Base-by-base conservation (phyloP, 192 early-diverging fungal genomes). In the Rhizoclosmatium sp. region DNA sequence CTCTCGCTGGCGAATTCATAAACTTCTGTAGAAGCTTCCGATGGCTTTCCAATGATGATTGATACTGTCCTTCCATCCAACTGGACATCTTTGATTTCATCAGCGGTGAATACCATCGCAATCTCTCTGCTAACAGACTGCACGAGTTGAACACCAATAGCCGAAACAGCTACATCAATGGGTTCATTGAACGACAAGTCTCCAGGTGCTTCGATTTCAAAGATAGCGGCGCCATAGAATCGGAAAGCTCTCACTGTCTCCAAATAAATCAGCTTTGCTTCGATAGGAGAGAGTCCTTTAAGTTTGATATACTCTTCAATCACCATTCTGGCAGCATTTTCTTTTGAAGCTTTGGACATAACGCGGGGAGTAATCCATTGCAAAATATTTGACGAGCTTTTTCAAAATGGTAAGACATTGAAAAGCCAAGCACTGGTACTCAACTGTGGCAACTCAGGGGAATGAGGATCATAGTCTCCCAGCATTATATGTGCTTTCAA, bases 151-250 rank as follows among this genome's bases (percentile, higher is more conserved):
- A 89, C 78, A 10, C 87, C 87, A 31, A 39, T 31, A 58, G 65
- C 31, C 14, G 80, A 84, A 3, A 89, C 78, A n/a, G 81, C 84
- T 7, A 89, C 39, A 10, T 59, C n/a, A 47, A 89, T 75, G n/a
- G 79, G 87, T 69, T 89, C 87, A 49, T 71, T 81, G 78, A 82
- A 86, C 12, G 75, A 14, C 82, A 87, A 85, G 4, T 81, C 80
- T 19, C 85, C 87, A 47, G 80, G 72, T 56, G 86, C 80, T 76
- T 82, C 88, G 19, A 85, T 87, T 39, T 80, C 70, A 65, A 84
- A 89, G 5, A 88, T 51, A 1, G 84, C 64, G 5, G 84, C 70
- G 5, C 88, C 88, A 66, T 88, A 89, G 46, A 83, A 80, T 51
- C 80, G 78, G 59, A 84, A 84, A 4, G 4, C n/a, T 45, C 79